phyloP scores from a whole-genome alignment of 345 rosid genomes.

The Eucalyptus tenuipes region DNA sequence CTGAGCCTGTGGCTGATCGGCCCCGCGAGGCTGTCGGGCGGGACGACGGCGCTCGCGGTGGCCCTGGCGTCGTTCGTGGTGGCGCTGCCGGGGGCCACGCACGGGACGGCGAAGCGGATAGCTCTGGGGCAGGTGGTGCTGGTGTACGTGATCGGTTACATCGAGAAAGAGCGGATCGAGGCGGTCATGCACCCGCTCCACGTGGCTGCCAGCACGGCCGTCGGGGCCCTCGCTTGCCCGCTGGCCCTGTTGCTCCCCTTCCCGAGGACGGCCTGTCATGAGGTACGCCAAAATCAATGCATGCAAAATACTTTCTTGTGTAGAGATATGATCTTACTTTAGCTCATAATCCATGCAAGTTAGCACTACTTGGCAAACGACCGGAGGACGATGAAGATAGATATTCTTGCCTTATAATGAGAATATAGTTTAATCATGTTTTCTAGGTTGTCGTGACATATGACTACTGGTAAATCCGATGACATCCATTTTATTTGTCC shows the following conservation, averaged over 20 bases:
- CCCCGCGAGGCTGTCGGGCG: constrained; percentile 40
- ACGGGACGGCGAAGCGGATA: constrained; percentile 52
- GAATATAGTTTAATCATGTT: background rate
- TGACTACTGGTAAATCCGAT: background rate
- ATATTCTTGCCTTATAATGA: background rate
- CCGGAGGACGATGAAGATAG: background rate
- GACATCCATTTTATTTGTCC: background rate
- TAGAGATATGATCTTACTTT: background rate
- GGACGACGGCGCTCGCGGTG: constrained; percentile 47
- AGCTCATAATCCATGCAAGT: background rate
- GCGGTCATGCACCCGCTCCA: constrained; percentile 63
- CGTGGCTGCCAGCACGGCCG: constrained; percentile 67
- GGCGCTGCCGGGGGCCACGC: constrained; percentile 47
- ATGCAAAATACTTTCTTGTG: background rate
- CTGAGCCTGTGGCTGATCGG: constrained; percentile 51
- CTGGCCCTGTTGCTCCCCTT: constrained; percentile 59
- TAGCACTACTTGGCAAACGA: background rate
- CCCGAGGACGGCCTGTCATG: constrained; percentile 63
- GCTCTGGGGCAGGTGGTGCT: constrained; percentile 79
- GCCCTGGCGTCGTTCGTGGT: constrained; percentile 49
- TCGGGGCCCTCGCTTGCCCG: constrained; percentile 65
- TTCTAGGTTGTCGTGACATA: background rate
- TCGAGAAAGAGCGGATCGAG: constrained; percentile 37
- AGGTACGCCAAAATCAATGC: constrained; percentile 25
- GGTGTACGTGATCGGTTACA: constrained; percentile 45